phyloP scores from a whole-genome alignment of 371 early-diverging fungal genomes.

The Apophysomyces sp. region DNA sequence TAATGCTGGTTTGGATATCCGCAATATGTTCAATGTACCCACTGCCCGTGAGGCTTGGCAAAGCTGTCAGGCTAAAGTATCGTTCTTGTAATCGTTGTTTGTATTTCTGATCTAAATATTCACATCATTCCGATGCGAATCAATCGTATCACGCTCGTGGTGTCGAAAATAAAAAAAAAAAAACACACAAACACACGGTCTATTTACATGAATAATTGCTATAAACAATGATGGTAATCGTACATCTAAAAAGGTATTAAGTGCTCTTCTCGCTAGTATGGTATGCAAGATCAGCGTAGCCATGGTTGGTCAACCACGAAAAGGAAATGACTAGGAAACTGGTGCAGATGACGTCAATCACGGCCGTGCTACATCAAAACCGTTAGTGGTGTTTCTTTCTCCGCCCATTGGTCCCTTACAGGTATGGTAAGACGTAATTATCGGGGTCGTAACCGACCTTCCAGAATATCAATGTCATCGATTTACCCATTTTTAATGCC shows the following conservation, averaged over 20 bases:
- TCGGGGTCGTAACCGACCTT: conserved; percentile 76
- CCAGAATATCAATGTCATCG: conserved; percentile 66
- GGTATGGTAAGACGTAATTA: conserved; percentile 79
- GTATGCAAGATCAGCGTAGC: conserved; percentile 23
- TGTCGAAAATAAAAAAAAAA: not conserved
- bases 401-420: conserved; percentile 47
- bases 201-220: not conserved
- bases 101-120: too few relatives aligned
- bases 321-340: conserved; percentile 55
- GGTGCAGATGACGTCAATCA: conserved; percentile 63
- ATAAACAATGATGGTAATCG: not conserved
- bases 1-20: conserved; percentile 31
- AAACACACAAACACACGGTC: not conserved
- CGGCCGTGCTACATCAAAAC: conserved; percentile 45
- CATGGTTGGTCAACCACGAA: conserved; percentile 25
- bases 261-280: not conserved
- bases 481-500: conserved; percentile 55
- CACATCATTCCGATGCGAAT: too few relatives aligned
- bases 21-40: conserved; percentile 24
- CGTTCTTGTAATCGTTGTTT: not conserved
- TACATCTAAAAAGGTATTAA: not conserved
- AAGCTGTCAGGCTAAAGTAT: conserved; percentile 13
- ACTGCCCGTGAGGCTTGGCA: conserved; percentile 25
- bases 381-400: conserved; percentile 1
- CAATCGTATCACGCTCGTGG: too few relatives aligned